These are phyloP conservation scores for Rhizoclosmatium sp. DNA, from an alignment of 192 early-diverging fungal species.

Conservation along the genomic window DNA sequence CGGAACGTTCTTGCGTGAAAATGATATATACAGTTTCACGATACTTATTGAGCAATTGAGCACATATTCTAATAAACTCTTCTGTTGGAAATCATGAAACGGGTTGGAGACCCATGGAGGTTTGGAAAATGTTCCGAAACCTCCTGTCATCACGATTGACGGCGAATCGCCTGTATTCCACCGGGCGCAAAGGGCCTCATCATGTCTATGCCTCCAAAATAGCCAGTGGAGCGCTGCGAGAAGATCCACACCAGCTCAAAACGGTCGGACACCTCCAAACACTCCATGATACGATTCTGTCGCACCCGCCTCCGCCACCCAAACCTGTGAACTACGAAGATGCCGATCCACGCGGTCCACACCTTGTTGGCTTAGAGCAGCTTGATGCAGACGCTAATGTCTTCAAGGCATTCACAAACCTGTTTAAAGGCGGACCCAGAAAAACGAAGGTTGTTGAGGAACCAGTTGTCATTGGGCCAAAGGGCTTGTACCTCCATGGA, in stretches of 20 bases:
- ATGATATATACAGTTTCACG: too few species aligned
- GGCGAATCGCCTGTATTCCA: neutral
- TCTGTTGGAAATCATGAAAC: too few species aligned
- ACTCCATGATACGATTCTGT: slow-evolving; percentile 67
- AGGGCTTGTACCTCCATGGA: slow-evolving; percentile 56
- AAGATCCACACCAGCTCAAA: slow-evolving; percentile 72
- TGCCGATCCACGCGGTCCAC: slow-evolving; percentile 10
- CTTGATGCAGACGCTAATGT: slow-evolving; percentile 31
- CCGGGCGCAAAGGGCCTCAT: slow-evolving; percentile 24
- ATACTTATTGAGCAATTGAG: neutral
- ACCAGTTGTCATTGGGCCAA: slow-evolving; percentile 32
- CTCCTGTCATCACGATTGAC: neutral
- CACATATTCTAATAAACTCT: too few species aligned
- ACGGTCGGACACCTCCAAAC: slow-evolving; percentile 73
- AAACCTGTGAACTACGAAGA: neutral
- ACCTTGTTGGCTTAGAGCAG: slow-evolving; percentile 30
- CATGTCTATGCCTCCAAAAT: slow-evolving; percentile 53
- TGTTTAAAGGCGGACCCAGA: neutral
- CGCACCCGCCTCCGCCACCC: slow-evolving; percentile 60
- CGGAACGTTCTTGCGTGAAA: slow-evolving; percentile 11
- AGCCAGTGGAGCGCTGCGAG: slow-evolving; percentile 57
- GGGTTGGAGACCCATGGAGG: too few species aligned
- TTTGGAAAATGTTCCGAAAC: neutral
- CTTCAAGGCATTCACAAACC: neutral
- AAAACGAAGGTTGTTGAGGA: neutral